Conservation (phyloP, 129 eudicot genomes). For the Pulicaria dysenterica region DNA sequence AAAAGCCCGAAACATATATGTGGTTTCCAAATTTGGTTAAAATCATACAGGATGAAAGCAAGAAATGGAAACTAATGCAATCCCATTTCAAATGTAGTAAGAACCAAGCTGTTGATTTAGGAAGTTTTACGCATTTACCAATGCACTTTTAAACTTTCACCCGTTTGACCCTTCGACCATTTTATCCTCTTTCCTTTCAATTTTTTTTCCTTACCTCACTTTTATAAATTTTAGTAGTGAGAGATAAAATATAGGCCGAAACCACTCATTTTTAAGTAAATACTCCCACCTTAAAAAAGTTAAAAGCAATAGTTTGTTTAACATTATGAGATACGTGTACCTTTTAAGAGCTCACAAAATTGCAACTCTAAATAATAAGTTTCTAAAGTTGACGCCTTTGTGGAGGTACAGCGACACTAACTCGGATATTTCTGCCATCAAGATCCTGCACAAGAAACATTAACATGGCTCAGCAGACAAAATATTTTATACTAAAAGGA, state of each 20-base stretch:
- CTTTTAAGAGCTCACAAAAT: neutral
- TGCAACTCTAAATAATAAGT: slow-evolving; percentile 14
- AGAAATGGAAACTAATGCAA: too few species aligned
- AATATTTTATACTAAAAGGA: neutral
- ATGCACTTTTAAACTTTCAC: too few species aligned
- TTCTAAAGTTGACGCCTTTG: slow-evolving; percentile 46
- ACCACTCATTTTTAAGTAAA: neutral
- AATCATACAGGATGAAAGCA: too few species aligned
- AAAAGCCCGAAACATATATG: neutral
- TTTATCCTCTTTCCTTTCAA: too few species aligned
- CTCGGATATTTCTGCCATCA: slow-evolving; percentile 76
- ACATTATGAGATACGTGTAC: neutral
- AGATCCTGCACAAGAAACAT: slow-evolving; percentile 54
- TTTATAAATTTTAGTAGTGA: neutral
- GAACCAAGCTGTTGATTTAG: too few species aligned
- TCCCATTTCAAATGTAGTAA: too few species aligned
- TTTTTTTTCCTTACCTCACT: too few species aligned
- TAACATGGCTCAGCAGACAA: neutral
- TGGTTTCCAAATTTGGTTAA: too few species aligned
- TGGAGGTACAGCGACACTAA: slow-evolving; percentile 64
- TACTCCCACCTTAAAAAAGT: too few species aligned
- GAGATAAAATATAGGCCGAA: neutral
- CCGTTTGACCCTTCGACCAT: too few species aligned
- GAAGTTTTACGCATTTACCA: too few species aligned
- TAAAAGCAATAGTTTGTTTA: neutral